Base-by-base conservation (phyloP, 2,329 filamentous ascomycete species). In the Ceratocystis cacaofunesta region DNA sequence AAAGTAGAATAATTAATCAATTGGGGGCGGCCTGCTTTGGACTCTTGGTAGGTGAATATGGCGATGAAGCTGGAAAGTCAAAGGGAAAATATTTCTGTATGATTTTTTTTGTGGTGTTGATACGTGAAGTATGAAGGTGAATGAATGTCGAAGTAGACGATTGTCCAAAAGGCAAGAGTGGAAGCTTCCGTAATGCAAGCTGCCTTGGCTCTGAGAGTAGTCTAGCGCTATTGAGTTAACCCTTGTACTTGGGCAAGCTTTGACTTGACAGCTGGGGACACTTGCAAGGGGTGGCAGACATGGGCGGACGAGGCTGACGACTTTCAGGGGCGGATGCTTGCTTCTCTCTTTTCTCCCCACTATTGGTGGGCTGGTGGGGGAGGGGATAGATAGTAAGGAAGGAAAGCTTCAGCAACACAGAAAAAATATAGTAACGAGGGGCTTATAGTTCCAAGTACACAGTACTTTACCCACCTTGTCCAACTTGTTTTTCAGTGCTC, bases 101-200 rank as follows among this genome's bases (percentile, higher is more conserved):
- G 22, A 10, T 55, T 30, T 30, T 55, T 30, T 28, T 30, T 1
- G 22, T 30, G 25, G 50, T 55, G 22, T 55, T 55, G 50, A 55
- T 55, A 12, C 50, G 28, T 19, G 12, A 15, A 25, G 8, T 22
- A 25, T 28, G 50, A 19, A 55, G 50, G 12, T 55, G 50, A 55
- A 55, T 19, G 19, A 30, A 28, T 17, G 50, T 10, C 50, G 28
- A 55, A 55, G 22, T 25, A 55, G 50, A 55, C 22, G 50, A 22
- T 55, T 55, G 50, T 55, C 50, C 50, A 25, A 55, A 55, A 55
- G 50, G 1, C 46, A 48, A 48, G 28, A 25, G 25, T 55, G 22
- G 50, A 62, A 62, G 64, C 60, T 66, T 66, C 64, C 64, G 64
- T 66, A 66, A 66, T 66, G 64, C 36, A 41, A 66, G 64, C 64